These are phyloP conservation scores for Candida koratica DNA, from an alignment of 805 yeast genomes.

Conservation along the genomic window DNA sequence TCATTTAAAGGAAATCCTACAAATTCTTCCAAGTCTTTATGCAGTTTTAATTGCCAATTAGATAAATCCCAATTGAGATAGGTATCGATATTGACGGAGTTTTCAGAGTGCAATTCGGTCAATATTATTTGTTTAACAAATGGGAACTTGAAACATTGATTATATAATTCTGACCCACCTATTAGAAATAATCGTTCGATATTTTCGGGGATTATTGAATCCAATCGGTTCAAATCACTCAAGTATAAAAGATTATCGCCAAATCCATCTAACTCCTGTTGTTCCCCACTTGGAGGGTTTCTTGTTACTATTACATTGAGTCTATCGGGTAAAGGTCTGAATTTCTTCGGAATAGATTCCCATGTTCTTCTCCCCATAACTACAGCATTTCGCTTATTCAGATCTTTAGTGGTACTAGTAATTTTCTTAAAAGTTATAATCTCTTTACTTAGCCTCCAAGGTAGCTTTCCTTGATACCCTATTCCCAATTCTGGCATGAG, in stretches of 20 bases:
- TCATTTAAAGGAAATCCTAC: slow-evolving; percentile 30
- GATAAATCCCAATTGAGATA: slow-evolving; percentile 44
- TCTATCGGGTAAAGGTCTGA: slow-evolving; percentile 77
- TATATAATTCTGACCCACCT: slow-evolving; percentile 90
- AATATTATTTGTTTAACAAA: slow-evolving; percentile 55
- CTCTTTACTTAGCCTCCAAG: slow-evolving; percentile 84
- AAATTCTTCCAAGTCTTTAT: slow-evolving; percentile 33
- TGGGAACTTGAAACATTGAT: slow-evolving; percentile 43
- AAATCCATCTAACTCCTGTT: slow-evolving; percentile 17
- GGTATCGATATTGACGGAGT: slow-evolving; percentile 64
- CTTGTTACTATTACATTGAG: slow-evolving; percentile 74
- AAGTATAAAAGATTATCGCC: slow-evolving; percentile 26
- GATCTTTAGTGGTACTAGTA: slow-evolving; percentile 44
- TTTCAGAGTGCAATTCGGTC: slow-evolving; percentile 54
- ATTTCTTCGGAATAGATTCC: slow-evolving; percentile 84
- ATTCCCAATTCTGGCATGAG: slow-evolving; percentile 77
- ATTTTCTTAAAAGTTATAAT: slow-evolving; percentile 80
- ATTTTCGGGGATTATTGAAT: slow-evolving; percentile 19
- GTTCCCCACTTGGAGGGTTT: slow-evolving; percentile 7
- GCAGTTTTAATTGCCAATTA: slow-evolving; percentile 35
- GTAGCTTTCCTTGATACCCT: slow-evolving; percentile 75
- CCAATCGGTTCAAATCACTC: slow-evolving; percentile 22
- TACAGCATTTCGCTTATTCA: slow-evolving; percentile 58
- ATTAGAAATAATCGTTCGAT: slow-evolving; percentile 71
- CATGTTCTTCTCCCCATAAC: slow-evolving; percentile 96